These are phyloP conservation scores for Cylindrodendrum hubeiense DNA, from an alignment of 2,329 filamentous ascomycete species.

Conservation along the genomic window DNA sequence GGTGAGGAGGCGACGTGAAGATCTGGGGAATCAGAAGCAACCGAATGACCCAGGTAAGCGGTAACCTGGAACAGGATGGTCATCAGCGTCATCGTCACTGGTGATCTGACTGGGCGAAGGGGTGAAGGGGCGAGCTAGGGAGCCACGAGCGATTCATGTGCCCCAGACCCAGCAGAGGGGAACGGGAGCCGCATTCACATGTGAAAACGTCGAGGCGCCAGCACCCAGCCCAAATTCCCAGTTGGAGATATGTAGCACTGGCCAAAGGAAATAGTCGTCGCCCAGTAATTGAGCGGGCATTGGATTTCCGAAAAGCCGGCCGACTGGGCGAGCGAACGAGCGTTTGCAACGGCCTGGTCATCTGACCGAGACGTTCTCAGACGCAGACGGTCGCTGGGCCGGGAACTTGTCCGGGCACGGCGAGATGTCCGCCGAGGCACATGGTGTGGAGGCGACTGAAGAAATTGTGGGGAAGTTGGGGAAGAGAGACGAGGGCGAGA, in stretches of 20 bases:
- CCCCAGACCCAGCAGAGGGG: neutral
- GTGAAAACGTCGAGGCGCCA: slow-evolving; percentile 19
- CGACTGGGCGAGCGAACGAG: neutral
- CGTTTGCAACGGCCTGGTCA: slow-evolving; percentile 3
- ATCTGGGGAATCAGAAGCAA: slow-evolving; percentile 13
- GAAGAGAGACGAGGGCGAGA: slow-evolving; percentile 1
- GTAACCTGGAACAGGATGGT: slow-evolving; percentile 17
- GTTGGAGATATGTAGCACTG: neutral
- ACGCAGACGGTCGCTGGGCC: neutral
- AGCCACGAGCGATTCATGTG: slow-evolving; percentile 25
- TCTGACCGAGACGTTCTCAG: slow-evolving; percentile 15
- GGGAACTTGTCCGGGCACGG: slow-evolving; percentile 28
- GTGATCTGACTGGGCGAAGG: slow-evolving; percentile 14
- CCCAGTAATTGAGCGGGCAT: neutral
- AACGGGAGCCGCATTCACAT: slow-evolving; percentile 20
- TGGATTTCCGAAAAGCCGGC: neutral
- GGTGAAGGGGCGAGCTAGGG: neutral
- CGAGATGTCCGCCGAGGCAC: slow-evolving; percentile 26
- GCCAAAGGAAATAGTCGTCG: neutral
- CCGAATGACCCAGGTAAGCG: slow-evolving; percentile 20
- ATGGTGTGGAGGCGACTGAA: slow-evolving; percentile 12
- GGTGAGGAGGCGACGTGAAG: slow-evolving; percentile 9
- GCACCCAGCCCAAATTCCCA: neutral
- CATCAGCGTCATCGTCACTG: slow-evolving; percentile 14
- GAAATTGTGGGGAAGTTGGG: slow-evolving; percentile 28